Percentiles rank a stretch among this genome's conserved stretches.
phyloP scores from a whole-genome alignment of 306 rosid genomes.

The Vicia villosa region DNA sequence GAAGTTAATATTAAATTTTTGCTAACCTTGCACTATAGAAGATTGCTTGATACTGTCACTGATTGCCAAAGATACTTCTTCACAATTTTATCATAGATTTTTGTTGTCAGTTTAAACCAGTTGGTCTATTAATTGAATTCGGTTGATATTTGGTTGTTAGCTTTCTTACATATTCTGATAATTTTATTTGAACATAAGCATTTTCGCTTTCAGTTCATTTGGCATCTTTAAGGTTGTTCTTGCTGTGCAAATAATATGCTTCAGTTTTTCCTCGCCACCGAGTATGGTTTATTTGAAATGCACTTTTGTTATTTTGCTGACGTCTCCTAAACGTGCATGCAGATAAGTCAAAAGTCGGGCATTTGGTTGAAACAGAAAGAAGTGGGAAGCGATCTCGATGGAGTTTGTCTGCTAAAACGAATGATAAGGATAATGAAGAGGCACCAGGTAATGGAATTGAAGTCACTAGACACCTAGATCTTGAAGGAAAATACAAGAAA shows the following conservation, averaged over 20 bases:
- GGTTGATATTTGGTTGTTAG: constrained; percentile 21
- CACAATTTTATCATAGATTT: constrained; percentile 1
- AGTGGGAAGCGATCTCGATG: constrained; percentile 76
- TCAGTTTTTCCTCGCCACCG: constrained; percentile 5
- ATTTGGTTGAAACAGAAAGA: constrained; percentile 53
- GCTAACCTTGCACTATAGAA: constrained; percentile 13
- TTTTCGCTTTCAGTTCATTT: constrained; percentile 21
- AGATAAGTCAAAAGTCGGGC: constrained; percentile 50
- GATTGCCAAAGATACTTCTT: constrained; percentile 21
- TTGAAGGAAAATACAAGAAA: constrained; percentile 60
- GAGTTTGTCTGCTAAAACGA: constrained; percentile 60
- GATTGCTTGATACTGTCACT: constrained; percentile 15
- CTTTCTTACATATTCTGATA: constrained; percentile 10
- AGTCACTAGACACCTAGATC: constrained; percentile 43
- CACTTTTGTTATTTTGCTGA: constrained; percentile 31
- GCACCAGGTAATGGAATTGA: constrained; percentile 45
- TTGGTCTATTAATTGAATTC: constrained; percentile 6
- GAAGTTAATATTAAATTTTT: constrained; percentile 15
- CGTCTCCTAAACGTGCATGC: constrained; percentile 22
- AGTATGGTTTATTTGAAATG: constrained; percentile 10
- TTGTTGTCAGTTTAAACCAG: constrained; percentile 11
- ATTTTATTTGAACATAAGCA: constrained; percentile 11
- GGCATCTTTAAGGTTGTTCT: constrained; percentile 22
- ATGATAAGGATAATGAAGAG: constrained; percentile 42
- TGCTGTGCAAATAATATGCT: constrained; percentile 19